phyloP scores from a whole-genome alignment of 768 basidiomycete species.

The Mycena vitilis region DNA sequence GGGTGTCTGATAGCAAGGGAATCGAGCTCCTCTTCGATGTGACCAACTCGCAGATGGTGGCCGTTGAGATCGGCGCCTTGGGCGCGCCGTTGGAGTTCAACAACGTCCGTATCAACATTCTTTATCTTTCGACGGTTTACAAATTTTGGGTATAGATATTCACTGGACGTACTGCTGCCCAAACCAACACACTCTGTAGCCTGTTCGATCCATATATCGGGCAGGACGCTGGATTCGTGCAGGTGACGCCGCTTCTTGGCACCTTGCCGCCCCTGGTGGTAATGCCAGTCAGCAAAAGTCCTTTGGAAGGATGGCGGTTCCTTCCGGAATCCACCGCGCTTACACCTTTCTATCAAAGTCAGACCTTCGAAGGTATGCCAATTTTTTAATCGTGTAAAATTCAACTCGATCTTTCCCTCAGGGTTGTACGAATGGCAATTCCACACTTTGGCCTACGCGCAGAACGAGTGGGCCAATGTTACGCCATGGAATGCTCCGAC shows the following conservation, averaged over 20 bases:
- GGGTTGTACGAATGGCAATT: conserved; percentile 69
- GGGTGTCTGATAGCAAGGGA: conserved; percentile 55
- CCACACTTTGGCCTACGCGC: conserved; percentile 66
- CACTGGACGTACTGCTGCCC: conserved; percentile 61
- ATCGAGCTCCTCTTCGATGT: conserved; percentile 65
- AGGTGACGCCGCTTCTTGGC: conserved; percentile 64
- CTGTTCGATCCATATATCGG: conserved; percentile 70
- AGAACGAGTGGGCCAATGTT: conserved; percentile 64
- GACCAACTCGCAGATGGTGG: conserved; percentile 55
- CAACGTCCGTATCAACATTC: conserved; percentile 50
- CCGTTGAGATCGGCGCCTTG: conserved; percentile 66
- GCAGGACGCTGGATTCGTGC: conserved; percentile 66
- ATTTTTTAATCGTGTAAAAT: too few species aligned
- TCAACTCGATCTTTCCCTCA: too few species aligned
- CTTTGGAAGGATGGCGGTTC: conserved; percentile 71
- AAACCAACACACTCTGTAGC: conserved; percentile 64
- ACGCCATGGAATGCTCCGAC: conserved; percentile 68
- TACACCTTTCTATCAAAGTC: conserved; percentile 64
- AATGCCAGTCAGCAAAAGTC: conserved; percentile 56
- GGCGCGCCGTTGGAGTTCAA: conserved; percentile 68
- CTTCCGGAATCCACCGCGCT: conserved; percentile 61
- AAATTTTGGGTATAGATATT: conserved; percentile 55
- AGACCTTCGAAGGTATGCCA: conserved; percentile 61
- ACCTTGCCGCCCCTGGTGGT: conserved; percentile 65
- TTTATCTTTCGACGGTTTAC: not conserved